These are phyloP conservation scores for Pichia eremophila DNA, from an alignment of 805 yeast genomes.

Conservation along the genomic window DNA sequence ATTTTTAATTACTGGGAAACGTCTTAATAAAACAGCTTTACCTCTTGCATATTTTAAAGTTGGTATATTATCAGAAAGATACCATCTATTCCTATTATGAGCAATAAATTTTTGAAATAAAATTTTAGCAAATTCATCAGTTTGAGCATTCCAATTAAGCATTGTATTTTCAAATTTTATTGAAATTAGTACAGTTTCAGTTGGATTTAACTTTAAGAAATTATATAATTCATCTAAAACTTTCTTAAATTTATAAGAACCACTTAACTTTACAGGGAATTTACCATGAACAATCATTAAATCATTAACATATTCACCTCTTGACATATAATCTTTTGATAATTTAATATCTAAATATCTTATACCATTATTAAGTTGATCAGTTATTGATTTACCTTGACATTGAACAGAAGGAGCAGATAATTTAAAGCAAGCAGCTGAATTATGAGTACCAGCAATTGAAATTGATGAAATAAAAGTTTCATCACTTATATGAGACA, in stretches of 20 bases:
- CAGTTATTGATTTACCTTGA: constrained; percentile 50
- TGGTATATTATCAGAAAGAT: constrained; percentile 47
- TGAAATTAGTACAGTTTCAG: constrained; percentile 59
- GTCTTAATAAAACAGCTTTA: constrained; percentile 53
- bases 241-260: constrained; percentile 42
- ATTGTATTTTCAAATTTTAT: constrained; percentile 63
- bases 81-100: constrained; percentile 48
- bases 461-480: constrained; percentile 43
- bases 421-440: constrained; percentile 55
- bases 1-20: constrained; percentile 55
- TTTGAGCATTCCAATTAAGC: constrained; percentile 50
- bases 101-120: constrained; percentile 50
- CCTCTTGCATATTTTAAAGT: constrained; percentile 56
- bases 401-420: constrained; percentile 73
- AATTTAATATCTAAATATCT: constrained; percentile 62
- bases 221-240: constrained; percentile 49
- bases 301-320: constrained; percentile 35
- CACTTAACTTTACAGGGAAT: constrained; percentile 59
- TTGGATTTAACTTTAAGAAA: constrained; percentile 41
- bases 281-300: constrained; percentile 66
- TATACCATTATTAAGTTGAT: constrained; percentile 65
- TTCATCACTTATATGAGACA: constrained; percentile 43
- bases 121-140: constrained; percentile 55
- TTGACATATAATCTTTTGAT: constrained; percentile 43
- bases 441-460: constrained; percentile 80